These are phyloP conservation scores for Aquanectria penicillioides DNA, from an alignment of 2,329 filamentous ascomycete species.

Conservation along the genomic window DNA sequence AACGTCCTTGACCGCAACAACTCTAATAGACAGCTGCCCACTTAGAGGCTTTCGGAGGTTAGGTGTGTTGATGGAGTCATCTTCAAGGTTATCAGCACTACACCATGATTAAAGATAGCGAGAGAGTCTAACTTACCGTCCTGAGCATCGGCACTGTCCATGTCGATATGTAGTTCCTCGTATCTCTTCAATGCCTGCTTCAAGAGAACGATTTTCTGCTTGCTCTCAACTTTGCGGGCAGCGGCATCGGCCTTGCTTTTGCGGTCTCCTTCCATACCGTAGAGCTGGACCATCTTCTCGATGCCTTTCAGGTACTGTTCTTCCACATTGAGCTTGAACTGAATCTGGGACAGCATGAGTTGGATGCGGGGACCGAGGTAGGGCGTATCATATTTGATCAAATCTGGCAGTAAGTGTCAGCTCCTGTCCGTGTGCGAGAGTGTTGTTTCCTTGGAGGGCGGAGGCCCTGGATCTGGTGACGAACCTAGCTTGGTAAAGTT, in stretches of 20 bases:
- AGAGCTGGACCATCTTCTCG: constrained; percentile 98
- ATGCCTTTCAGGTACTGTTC: constrained; percentile 99
- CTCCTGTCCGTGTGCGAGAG: constrained; percentile 5
- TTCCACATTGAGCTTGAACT: constrained; percentile 98
- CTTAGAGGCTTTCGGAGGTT: constrained; percentile 96
- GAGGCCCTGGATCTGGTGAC: constrained; percentile 43
- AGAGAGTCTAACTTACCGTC: constrained; percentile 71
- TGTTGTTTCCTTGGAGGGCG: constrained; percentile 3
- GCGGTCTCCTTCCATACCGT: constrained; percentile 95
- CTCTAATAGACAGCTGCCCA: constrained; percentile 85
- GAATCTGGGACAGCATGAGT: constrained; percentile 97
- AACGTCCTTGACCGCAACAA: constrained; percentile 91
- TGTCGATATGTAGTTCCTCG: constrained; percentile 95
- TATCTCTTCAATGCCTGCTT: constrained; percentile 97
- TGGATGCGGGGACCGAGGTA: constrained; percentile 97
- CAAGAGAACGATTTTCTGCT: constrained; percentile 95
- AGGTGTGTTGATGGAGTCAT: constrained; percentile 95
- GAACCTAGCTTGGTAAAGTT: constrained; percentile 97
- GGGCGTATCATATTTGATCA: constrained; percentile 98
- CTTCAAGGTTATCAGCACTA: constrained; percentile 56
- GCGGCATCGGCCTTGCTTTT: constrained; percentile 96
- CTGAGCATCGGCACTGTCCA: constrained; percentile 79
- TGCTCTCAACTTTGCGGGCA: constrained; percentile 89
- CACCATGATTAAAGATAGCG: neutral
- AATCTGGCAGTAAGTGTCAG: constrained; percentile 65